Conservation (phyloP, 495 filamentous ascomycete species). For the Podospora pseudopauciseta region DNA sequence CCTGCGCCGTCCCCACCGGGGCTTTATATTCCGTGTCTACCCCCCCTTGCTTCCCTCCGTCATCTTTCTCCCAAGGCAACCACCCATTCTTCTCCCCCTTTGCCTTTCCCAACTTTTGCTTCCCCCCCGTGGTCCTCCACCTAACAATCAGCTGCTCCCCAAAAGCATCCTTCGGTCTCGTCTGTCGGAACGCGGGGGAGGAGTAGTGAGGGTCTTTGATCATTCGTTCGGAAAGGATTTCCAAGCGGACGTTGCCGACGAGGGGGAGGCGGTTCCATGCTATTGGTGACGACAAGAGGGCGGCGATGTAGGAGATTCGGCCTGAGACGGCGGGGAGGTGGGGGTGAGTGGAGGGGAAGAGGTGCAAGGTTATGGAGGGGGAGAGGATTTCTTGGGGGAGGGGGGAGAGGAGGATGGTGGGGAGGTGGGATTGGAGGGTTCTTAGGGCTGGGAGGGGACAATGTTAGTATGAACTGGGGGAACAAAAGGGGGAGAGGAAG, state of each 20-base stretch:
- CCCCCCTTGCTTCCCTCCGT: not conserved
- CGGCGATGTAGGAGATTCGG: slow-evolving; percentile 83
- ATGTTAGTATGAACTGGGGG: not conserved
- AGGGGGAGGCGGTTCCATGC: slow-evolving; percentile 92
- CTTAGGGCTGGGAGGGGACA: slow-evolving; percentile 61
- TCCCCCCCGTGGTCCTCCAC: slow-evolving; percentile 62
- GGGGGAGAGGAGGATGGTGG: slow-evolving; percentile 76
- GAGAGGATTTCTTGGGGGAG: slow-evolving; percentile 84
- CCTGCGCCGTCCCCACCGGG: slow-evolving; percentile 26
- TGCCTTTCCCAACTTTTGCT: slow-evolving; percentile 22
- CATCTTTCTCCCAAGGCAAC: not conserved
- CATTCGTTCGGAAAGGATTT: slow-evolving; percentile 85
- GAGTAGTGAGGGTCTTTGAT: slow-evolving; percentile 44
- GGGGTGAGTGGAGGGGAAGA: slow-evolving; percentile 95
- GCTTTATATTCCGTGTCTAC: slow-evolving; percentile 15
- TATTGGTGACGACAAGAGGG: slow-evolving; percentile 90
- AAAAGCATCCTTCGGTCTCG: slow-evolving; percentile 37
- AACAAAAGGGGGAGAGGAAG: not conserved
- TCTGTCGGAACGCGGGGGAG: slow-evolving; percentile 5
- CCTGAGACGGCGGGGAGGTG: slow-evolving; percentile 90
- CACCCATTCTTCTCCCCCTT: not conserved
- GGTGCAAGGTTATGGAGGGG: slow-evolving; percentile 84
- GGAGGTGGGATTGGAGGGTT: slow-evolving; percentile 79
- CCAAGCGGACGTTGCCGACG: slow-evolving; percentile 80
- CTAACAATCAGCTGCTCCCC: slow-evolving; percentile 81